phyloP scores from a whole-genome alignment of 2,329 filamentous ascomycete species.

The Fusarium continuum region DNA sequence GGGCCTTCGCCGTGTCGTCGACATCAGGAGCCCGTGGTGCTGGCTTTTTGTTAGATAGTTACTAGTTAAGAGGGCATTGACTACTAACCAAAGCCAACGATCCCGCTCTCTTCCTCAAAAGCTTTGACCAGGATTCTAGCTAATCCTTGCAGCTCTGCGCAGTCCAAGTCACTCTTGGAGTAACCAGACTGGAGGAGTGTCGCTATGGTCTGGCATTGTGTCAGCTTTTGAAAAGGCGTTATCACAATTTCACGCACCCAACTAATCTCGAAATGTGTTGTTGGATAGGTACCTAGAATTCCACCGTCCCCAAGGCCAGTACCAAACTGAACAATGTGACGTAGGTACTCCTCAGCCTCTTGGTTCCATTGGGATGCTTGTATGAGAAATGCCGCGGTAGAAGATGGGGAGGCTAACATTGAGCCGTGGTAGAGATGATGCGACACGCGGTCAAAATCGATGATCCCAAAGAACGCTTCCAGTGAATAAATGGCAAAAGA shows the following conservation, averaged over 20 bases:
- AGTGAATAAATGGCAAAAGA: not conserved
- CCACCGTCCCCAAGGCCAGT: not conserved
- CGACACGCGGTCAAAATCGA: not conserved
- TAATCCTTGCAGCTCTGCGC: not conserved
- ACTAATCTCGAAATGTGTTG: conserved; percentile 1
- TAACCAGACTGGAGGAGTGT: not conserved
- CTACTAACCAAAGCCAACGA: conserved; percentile 1
- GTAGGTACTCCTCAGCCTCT: not conserved
- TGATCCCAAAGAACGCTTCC: not conserved
- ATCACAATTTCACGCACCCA: not conserved
- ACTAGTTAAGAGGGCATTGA: fast-evolving
- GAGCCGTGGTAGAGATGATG: not conserved
- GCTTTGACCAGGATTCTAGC: fast-evolving
- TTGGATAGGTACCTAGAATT: not conserved
- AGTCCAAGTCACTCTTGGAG: not conserved
- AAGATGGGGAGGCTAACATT: not conserved
- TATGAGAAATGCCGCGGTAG: not conserved
- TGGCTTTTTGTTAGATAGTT: not conserved
- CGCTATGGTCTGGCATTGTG: not conserved
- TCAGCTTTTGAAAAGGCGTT: not conserved
- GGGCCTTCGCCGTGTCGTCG: not conserved
- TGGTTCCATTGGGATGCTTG: not conserved
- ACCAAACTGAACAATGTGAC: not conserved
- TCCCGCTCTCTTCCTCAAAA: not conserved
- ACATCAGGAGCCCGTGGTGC: not conserved